These are phyloP conservation scores for Salvia sclarea DNA, from an alignment of 305 asterid genomes.

Conservation along the genomic window DNA sequence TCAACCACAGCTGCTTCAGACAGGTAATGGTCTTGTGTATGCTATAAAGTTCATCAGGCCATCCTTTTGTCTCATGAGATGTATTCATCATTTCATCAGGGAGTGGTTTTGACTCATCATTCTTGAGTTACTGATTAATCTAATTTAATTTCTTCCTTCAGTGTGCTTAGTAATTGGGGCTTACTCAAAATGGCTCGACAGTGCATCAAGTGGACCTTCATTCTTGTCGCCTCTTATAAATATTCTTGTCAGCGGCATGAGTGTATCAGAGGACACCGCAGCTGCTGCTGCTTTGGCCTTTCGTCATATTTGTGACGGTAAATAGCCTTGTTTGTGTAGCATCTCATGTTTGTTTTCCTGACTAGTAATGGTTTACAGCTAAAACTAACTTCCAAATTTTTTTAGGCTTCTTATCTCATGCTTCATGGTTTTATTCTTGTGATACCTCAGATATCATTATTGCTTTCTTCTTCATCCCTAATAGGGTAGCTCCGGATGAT, in stretches of 20 bases:
- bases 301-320: slow-evolving; percentile 91
- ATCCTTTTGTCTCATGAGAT: slow-evolving; percentile 12
- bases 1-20: slow-evolving; percentile 92
- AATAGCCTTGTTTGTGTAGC: slow-evolving; percentile 30
- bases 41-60: slow-evolving; percentile 17
- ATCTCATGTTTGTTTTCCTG: slow-evolving; percentile 19
- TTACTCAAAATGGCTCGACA: slow-evolving; percentile 95
- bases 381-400: neutral
- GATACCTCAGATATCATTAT: slow-evolving; percentile 6
- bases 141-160: slow-evolving; percentile 35
- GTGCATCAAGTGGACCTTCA: slow-evolving; percentile 75
- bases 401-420: slow-evolving; percentile 17
- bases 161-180: slow-evolving; percentile 91
- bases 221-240: slow-evolving; percentile 83
- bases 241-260: slow-evolving; percentile 95
- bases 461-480: slow-evolving; percentile 12
- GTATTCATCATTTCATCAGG: slow-evolving; percentile 13
- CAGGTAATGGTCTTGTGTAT: slow-evolving; percentile 54
- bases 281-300: slow-evolving; percentile 95
- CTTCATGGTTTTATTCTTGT: slow-evolving; percentile 18
- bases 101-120: slow-evolving; percentile 26
- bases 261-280: slow-evolving; percentile 90
- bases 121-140: slow-evolving; percentile 18
- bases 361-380: slow-evolving; percentile 10
- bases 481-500: slow-evolving; percentile 19